Base-by-base conservation (phyloP, 345 rosid genomes). In the Euphorbia peplus region DNA sequence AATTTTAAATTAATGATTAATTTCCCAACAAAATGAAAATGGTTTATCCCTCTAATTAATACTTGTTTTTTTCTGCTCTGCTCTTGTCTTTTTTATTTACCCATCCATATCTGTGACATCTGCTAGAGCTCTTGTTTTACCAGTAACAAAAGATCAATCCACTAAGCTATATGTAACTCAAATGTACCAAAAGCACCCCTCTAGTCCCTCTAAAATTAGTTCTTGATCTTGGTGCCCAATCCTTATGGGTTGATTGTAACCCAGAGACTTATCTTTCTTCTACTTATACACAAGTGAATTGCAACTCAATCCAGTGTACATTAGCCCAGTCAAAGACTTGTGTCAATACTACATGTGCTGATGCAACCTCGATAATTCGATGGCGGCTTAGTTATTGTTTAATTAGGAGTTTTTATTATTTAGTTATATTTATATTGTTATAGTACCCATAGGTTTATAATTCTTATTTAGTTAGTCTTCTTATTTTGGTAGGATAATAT, bases 141-240 rank as follows among this genome's bases (percentile, higher is more conserved):
- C 90, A 0, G 81, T 88, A 21, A 44, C 83, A 6, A 90, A 84
- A 74, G 97, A 78, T 87, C 60, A 53, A 3, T 64, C 86, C 0
- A 72, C 91, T 12, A 86, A 73, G 66, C 91, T 83, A 71, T 88
- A 86, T 79, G 30, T 82, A 9, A 79, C 92, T 35, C 48, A 60
- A 15, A 75, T 90, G 28, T 68, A 67, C 64, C 92, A 85, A 76
- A n/a, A 76, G 95, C 48, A 85, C 89, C 10, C 95, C 92, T 1
- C 82, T 80, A 13, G 77, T 82, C 28, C 75, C 87, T 3, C 72
- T 80, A 5, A 72, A 64, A 44, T 69, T 85, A 1, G 84, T 78
- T 9, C 72, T 88, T 16, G 92, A 90, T 63, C 83, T 88, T 1
- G 91, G 92, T 1, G 95, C 92, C 35, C 84, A 65, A 30, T 42